Evolutionary conservation across 805 yeast species (phyloP).

Genomic region (Candida coleopterorum): DNA sequence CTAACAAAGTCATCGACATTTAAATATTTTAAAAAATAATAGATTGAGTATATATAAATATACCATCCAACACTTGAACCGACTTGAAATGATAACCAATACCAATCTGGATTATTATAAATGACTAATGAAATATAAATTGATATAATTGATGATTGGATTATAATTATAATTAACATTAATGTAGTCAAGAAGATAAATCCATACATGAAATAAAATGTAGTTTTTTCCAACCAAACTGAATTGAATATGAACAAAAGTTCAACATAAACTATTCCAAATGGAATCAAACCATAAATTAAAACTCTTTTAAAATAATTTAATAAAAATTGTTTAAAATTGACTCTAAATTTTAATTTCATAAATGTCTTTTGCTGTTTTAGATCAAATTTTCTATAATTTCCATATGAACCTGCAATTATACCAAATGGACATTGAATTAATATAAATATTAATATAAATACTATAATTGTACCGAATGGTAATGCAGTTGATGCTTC

Average conservation of each 20-base stretch:
- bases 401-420: conserved; percentile 61
- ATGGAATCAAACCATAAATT: conserved; percentile 70
- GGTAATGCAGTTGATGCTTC: conserved; percentile 76
- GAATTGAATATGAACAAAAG: conserved; percentile 67
- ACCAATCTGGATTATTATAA: conserved; percentile 64
- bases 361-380: conserved; percentile 17
- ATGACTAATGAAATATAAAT: conserved; percentile 56
- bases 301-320: conserved; percentile 12
- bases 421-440: conserved; percentile 73
- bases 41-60: conserved; percentile 61
- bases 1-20: conserved; percentile 65
- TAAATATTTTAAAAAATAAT: conserved; percentile 56
- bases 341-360: background rate
- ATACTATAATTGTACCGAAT: conserved; percentile 62
- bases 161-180: conserved; percentile 56
- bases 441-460: conserved; percentile 55
- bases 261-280: conserved; percentile 77
- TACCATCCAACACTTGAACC: conserved; percentile 71
- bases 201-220: conserved; percentile 77
- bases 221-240: conserved; percentile 74
- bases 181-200: conserved; percentile 60
- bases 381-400: conserved; percentile 22
- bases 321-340: background rate
- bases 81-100: conserved; percentile 72
- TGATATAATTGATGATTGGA: conserved; percentile 69